Evolutionary conservation across 2,329 filamentous ascomycete genomes (phyloP), one percentile per base, ranked within the genome.

Genomic region (Diplocarpon mali): DNA sequence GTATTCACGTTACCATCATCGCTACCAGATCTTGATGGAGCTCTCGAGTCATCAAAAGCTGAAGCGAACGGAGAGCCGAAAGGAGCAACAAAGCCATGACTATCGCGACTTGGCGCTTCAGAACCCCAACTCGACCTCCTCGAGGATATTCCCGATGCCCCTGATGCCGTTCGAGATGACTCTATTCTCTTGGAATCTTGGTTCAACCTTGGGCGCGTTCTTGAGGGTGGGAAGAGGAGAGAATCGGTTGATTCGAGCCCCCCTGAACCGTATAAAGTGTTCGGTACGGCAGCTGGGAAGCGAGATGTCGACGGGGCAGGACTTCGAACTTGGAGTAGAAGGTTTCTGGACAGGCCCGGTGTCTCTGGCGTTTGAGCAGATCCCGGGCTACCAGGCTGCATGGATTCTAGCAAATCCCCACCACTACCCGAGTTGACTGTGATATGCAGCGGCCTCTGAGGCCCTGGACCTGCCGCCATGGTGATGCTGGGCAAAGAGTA

Each of bases 1-100:
- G 80, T 85, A 56, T 83, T 85, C 42, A 83, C 64, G 55, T 71
- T 69, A 15, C 80, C 73, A 20, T 82, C 77, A 37, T 83, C 76
- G 55, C 76, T 82, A 1, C 59, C 76, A 20, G 55, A 75, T 15
- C 58, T 50, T 12, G 58, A 60, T 34, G 52, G 53, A 17, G 57
- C 49, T 48, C 57, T 59, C 15, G 58, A 60, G 50, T 60, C 58
- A 37, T 60, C 57, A 32, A 60, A 60, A 62, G 71, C 53, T n/a
- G 58, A 60, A 29, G 52, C 55, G 42, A 61, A 61, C 17, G 57
- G 58, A 2, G 49, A 49, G n/a, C 51, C 52, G 65, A 56, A 36
- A 4, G 35, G 31, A 29, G 38, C 37, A 24, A 71, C 66, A 50
- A 71, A 74, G 55, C 75, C 71, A 50, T 69, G 66, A 52, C 71